phyloP scores from a whole-genome alignment of 768 basidiomycete species.

The Trametes cubensis region DNA sequence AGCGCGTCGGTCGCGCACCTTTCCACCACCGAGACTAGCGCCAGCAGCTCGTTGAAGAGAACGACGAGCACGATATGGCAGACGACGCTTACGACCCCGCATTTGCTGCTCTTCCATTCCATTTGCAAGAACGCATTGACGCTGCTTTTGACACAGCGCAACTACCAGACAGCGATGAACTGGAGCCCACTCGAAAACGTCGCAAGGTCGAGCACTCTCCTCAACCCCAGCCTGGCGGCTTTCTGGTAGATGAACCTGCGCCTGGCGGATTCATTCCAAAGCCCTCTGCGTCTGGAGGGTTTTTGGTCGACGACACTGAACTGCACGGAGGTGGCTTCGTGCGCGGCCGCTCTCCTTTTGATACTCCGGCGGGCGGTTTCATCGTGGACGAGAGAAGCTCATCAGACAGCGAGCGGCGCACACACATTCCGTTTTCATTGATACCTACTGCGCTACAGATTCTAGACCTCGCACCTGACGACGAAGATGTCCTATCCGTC shows the following conservation, averaged over 20 bases:
- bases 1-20: background rate
- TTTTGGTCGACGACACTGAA: slow-evolving; percentile 20
- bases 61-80: slow-evolving; percentile 18
- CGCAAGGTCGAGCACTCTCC: slow-evolving; percentile 15
- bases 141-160: slow-evolving; percentile 47
- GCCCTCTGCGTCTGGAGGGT: slow-evolving; percentile 37
- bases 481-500: slow-evolving; percentile 69
- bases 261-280: slow-evolving; percentile 22
- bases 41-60: background rate
- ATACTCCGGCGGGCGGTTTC: slow-evolving; percentile 33
- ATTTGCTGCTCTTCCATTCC: slow-evolving; percentile 45
- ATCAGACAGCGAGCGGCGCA: slow-evolving; percentile 23
- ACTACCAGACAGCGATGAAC: slow-evolving; percentile 2
- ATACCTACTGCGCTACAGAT: slow-evolving; percentile 64
- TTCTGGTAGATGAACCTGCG: slow-evolving; percentile 18
- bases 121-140: slow-evolving; percentile 53
- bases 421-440: slow-evolving; percentile 53
- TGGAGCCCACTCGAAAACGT: slow-evolving; percentile 21
- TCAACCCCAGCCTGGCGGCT: slow-evolving; percentile 19
- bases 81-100: slow-evolving; percentile 24
- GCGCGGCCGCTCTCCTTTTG: slow-evolving; percentile 7
- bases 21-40: background rate
- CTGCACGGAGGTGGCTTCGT: slow-evolving; percentile 18
- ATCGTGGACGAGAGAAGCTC: slow-evolving; percentile 30
- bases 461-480: slow-evolving; percentile 63